phyloP scores from a whole-genome alignment of 225 moss, liverwort and hornwort genomes.

The Pseudisothecium myosuroides region DNA sequence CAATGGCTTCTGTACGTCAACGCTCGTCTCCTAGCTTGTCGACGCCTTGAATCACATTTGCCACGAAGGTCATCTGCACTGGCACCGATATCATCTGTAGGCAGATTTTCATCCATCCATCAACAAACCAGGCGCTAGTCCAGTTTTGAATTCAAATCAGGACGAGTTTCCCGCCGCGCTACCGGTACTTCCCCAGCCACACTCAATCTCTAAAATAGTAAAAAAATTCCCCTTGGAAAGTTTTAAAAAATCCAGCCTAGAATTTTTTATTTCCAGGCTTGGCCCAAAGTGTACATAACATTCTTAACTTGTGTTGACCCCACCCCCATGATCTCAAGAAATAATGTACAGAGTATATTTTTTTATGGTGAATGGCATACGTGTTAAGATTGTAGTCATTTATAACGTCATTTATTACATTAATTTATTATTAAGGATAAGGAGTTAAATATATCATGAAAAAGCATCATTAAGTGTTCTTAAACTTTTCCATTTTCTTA shows the following conservation, averaged over 20 bases:
- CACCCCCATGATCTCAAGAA: background rate
- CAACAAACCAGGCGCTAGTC: background rate
- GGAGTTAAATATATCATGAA: background rate
- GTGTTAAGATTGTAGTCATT: background rate
- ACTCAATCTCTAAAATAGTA: background rate
- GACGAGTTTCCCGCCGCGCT: background rate
- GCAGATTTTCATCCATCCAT: background rate
- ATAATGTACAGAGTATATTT: background rate
- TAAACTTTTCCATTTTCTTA: background rate
- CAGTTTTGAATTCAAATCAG: background rate
- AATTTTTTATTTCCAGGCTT: background rate
- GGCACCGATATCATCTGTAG: background rate
- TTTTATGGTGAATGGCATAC: background rate
- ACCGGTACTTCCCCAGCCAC: background rate
- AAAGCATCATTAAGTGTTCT: background rate
- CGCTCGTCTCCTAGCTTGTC: background rate
- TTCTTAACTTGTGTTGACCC: background rate
- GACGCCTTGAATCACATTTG: no score
- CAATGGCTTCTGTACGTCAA: no score
- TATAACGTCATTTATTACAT: background rate
- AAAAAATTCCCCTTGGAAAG: background rate
- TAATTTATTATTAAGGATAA: no score
- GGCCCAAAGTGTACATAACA: background rate
- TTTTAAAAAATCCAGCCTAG: background rate
- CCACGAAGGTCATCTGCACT: no score